These are phyloP conservation scores for Nepenthes alata DNA, from an alignment of 179 eudicot species.

Conservation along the genomic window DNA sequence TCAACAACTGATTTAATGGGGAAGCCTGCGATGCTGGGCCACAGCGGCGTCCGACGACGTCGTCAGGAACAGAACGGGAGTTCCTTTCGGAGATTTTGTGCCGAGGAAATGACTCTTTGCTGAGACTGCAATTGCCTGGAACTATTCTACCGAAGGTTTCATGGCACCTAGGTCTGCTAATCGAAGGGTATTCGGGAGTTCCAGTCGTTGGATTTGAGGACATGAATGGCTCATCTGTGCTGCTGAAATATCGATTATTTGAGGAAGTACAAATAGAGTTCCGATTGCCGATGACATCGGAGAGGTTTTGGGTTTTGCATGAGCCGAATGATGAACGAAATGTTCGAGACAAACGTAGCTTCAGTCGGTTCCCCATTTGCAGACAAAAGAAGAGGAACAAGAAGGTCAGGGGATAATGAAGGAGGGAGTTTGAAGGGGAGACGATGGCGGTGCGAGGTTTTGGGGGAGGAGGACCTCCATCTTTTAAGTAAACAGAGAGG, in stretches of 20 bases:
- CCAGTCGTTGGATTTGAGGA: background rate
- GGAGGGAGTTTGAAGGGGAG: too few relatives aligned
- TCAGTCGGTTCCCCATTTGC: slow-evolving; percentile 3
- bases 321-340: slow-evolving; percentile 8
- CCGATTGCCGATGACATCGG: slow-evolving; percentile 7
- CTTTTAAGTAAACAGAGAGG: too few relatives aligned
- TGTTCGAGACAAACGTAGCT: slow-evolving; percentile 4
- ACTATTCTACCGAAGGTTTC: slow-evolving; percentile 8
- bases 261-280: background rate
- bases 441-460: too few relatives aligned
- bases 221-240: background rate
- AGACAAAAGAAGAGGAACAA: background rate
- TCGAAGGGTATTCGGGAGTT: background rate
- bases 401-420: background rate
- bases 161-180: slow-evolving; percentile 8
- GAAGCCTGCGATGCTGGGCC: slow-evolving; percentile 7
- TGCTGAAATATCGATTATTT: background rate
- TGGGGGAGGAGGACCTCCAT: too few relatives aligned
- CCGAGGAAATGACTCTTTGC: background rate
- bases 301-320: slow-evolving; percentile 9
- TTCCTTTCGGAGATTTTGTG: background rate
- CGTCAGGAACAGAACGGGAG: background rate
- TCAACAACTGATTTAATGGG: background rate
- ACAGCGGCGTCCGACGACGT: background rate
- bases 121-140: background rate